phyloP scores from a whole-genome alignment of 805 yeast species.

The Barnettozyma californica region DNA sequence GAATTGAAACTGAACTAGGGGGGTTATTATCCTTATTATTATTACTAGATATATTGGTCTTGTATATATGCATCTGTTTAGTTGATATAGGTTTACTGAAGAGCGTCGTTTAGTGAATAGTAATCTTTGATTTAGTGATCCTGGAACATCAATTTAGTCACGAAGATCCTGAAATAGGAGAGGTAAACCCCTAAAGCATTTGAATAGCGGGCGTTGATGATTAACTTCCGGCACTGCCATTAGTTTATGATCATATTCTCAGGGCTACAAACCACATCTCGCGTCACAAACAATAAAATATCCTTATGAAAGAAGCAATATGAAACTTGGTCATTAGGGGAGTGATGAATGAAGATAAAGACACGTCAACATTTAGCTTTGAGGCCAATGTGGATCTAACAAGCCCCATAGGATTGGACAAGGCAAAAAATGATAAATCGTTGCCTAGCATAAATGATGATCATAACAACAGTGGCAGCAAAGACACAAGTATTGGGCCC shows the following conservation, averaged over 20 bases:
- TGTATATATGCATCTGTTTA: neutral
- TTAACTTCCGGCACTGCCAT: no score
- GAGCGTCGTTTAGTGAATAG: no score
- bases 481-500: slow-evolving; percentile 1
- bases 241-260: neutral
- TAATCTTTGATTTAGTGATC: neutral
- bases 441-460: neutral
- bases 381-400: neutral
- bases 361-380: slow-evolving; percentile 4
- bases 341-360: slow-evolving; percentile 1
- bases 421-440: neutral
- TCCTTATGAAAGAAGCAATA: neutral
- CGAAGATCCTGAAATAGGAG: no score
- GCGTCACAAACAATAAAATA: neutral
- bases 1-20: slow-evolving; percentile 54
- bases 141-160: neutral
- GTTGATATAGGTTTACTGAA: no score
- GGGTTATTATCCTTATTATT: no score
- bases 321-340: neutral
- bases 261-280: neutral
- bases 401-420: neutral
- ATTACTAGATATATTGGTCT: no score
- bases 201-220: no score
- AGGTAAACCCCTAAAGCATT: no score
- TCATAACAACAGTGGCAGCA: neutral